Base-by-base conservation (phyloP, 495 filamentous ascomycete genomes). In the Lepidopterella palustris region DNA sequence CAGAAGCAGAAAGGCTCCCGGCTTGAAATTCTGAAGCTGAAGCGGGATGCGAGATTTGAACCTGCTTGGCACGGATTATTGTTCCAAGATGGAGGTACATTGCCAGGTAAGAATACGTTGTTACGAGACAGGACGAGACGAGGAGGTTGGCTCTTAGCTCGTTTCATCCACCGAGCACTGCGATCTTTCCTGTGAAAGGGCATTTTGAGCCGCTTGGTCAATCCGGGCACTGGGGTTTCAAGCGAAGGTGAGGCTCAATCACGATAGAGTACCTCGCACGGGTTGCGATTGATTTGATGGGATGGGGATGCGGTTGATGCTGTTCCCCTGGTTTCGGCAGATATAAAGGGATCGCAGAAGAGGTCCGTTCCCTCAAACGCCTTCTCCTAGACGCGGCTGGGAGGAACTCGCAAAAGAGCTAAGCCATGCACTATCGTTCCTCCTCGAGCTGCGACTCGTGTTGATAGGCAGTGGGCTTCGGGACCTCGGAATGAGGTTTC, bases 91-190 rank as follows among this genome's bases (percentile, higher is more conserved):
- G 25, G 58, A 26, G 57, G 45, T 57, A 55, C 50, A 39, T 49
- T 25, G 52, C 6, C 29, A 55, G 25, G 32, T 45, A n/a, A n/a
- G n/a, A n/a, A n/a, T n/a, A n/a, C n/a, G n/a, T n/a, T n/a, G n/a
- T n/a, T n/a, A 49, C 53, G 62, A 58, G 53, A 57, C 53, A 58
- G n/a, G 20, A 45, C 50, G 29, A 40, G 49, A 62, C 59, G 29
- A 45, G 23, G 57, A 60, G 45, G 51, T 32, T 42, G 29, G 53
- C 60, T 53, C 60, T 54, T 50, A 53, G 11, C 52, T 40, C 31
- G 64, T 66, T 66, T 66, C 60, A 45, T 45, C 23, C 56, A 25
- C 18, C 27, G 15, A 18, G 60, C 50, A 45, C 51, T 39, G 42
- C 47, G 50, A 62, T 60, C 58, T 56, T 53, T 23, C 40, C 24